A percentile compares a stretch with the other conserved stretches of the same genome.
Evolutionary conservation across 2,329 filamentous ascomycete species (phyloP).

Genomic region (Aspergillus pseudoviridinutans): DNA sequence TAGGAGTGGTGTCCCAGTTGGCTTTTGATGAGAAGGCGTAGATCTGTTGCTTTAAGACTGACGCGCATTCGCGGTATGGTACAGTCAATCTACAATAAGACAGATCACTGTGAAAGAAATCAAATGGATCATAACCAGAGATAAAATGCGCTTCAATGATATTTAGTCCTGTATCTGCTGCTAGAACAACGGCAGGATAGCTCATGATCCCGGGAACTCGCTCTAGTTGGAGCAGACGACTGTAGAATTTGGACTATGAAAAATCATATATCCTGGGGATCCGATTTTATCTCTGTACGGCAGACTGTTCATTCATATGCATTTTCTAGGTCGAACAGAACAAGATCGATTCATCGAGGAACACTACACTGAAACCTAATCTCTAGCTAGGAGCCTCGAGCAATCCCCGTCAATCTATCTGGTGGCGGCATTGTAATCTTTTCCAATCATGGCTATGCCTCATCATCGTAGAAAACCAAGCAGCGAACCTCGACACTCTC

Average conservation of each 20-base stretch:
- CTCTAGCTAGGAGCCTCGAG: not conserved
- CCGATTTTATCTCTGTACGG: not conserved
- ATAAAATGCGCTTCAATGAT: not conserved
- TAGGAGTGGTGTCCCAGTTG: no score
- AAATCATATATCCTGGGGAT: not conserved
- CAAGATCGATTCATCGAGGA: not conserved
- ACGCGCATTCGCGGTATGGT: not conserved
- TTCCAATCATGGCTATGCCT: not conserved
- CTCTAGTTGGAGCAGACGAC: not conserved
- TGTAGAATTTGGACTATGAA: not conserved
- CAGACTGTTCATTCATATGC: not conserved
- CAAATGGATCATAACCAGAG: not conserved
- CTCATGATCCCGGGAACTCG: not conserved
- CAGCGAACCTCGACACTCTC: conserved; percentile 2
- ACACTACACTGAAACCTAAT: not conserved
- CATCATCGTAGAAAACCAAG: not conserved
- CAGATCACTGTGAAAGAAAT: not conserved
- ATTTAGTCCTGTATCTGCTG: not conserved
- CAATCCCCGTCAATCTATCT: not conserved
- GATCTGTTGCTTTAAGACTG: not conserved
- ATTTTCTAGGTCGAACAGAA: not conserved
- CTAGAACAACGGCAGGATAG: not conserved
- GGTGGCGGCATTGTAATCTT: not conserved
- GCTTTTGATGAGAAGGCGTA: not conserved
- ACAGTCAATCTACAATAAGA: not conserved